phyloP scores from a whole-genome alignment of 1,284 basidiomycete genomes.

The Ceratobasidium sp. region DNA sequence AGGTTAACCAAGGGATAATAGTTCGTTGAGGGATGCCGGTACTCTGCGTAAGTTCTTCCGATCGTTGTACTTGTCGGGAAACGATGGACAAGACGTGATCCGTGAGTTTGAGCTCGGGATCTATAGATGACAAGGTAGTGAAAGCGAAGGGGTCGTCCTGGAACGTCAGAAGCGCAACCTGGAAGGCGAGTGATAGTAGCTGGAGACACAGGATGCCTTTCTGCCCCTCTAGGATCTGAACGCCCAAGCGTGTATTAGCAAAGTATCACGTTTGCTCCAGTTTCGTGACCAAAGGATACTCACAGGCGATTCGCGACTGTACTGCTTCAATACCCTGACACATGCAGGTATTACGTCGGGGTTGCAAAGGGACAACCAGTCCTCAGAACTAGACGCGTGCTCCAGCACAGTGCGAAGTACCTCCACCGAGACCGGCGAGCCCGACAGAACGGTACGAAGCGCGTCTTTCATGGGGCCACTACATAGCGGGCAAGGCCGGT shows the following conservation, averaged over 20 bases:
- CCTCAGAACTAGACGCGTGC: not conserved
- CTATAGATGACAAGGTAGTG: not conserved
- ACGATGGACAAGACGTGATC: not conserved
- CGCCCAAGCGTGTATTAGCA: too few relatives aligned
- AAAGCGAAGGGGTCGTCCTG: not conserved
- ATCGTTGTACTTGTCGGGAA: not conserved
- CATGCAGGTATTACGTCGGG: not conserved
- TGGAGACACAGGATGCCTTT: not conserved
- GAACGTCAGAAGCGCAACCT: not conserved
- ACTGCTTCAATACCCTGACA: not conserved
- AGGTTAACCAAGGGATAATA: not conserved
- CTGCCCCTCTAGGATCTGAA: not conserved
- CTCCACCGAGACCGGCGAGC: not conserved
- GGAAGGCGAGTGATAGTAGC: not conserved
- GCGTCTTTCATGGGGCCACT: not conserved
- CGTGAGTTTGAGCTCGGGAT: not conserved
- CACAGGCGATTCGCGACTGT: not conserved
- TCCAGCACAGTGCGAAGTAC: not conserved
- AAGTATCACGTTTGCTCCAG: too few relatives aligned
- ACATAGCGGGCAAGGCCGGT: too few relatives aligned
- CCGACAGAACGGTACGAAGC: not conserved
- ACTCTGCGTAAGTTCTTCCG: not conserved
- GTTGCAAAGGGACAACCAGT: conserved; percentile 7
- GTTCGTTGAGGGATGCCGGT: not conserved
- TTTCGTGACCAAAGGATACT: not conserved